A percentile compares a stretch with the other conserved stretches of the same genome.
These are phyloP conservation scores for Amyloporia xantha DNA, from an alignment of 768 basidiomycete species.

Conservation along the genomic window DNA sequence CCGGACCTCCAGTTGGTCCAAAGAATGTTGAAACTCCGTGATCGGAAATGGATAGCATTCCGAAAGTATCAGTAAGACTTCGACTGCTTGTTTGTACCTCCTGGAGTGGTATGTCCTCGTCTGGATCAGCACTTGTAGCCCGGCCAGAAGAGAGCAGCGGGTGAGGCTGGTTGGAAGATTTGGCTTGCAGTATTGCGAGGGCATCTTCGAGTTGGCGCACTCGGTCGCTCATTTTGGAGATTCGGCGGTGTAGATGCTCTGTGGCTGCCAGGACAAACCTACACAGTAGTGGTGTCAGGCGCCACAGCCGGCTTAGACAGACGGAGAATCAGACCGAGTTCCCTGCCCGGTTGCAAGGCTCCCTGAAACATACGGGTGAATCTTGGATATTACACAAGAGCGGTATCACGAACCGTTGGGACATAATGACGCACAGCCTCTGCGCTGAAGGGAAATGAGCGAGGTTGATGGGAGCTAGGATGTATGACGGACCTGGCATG, in stretches of 20 bases:
- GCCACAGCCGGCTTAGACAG: neutral
- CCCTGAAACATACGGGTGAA: slow-evolving; percentile 30
- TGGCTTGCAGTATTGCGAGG: slow-evolving; percentile 49
- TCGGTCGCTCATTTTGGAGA: slow-evolving; percentile 57
- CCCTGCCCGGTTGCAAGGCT: slow-evolving; percentile 77
- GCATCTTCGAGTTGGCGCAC: slow-evolving; percentile 67
- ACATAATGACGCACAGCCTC: slow-evolving; percentile 65
- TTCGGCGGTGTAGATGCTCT: slow-evolving; percentile 57
- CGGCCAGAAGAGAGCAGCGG: slow-evolving; percentile 50
- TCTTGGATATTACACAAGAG: neutral
- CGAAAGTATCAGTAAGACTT: slow-evolving; percentile 48
- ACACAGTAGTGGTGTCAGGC: neutral
- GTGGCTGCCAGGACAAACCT: slow-evolving; percentile 65
- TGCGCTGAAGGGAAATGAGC: slow-evolving; percentile 31
- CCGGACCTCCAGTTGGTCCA: slow-evolving; percentile 65
- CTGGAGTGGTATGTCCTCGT: slow-evolving; percentile 21
- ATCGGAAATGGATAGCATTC: slow-evolving; percentile 66
- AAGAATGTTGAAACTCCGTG: slow-evolving; percentile 62
- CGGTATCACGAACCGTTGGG: slow-evolving; percentile 46
- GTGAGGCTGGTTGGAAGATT: slow-evolving; percentile 47
- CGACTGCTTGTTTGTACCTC: slow-evolving; percentile 17
- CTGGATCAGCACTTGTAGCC: slow-evolving; percentile 35
- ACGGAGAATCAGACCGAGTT: slow-evolving; percentile 42
- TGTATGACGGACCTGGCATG: slow-evolving; percentile 48
- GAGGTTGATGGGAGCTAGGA: neutral